A percentile compares a stretch with the other conserved stretches of the same genome.
These are phyloP conservation scores for Paecilomyces fulvus DNA, from an alignment of 2,329 filamentous ascomycete species.

Conservation along the genomic window DNA sequence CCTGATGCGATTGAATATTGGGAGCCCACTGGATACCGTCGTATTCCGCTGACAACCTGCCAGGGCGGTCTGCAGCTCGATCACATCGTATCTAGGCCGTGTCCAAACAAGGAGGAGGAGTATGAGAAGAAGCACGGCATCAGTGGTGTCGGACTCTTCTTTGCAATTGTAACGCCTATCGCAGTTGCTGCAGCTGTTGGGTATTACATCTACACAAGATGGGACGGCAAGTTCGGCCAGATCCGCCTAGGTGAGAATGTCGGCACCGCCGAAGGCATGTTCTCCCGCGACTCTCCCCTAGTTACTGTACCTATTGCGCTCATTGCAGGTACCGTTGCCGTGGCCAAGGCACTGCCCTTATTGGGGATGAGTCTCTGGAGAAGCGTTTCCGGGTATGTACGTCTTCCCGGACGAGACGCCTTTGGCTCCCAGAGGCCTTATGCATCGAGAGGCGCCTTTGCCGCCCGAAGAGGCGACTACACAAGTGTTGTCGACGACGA, in stretches of 20 bases:
- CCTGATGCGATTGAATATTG: slow-evolving; percentile 69
- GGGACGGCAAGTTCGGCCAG: slow-evolving; percentile 83
- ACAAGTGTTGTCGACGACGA: slow-evolving; percentile 85
- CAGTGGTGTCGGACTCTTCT: slow-evolving; percentile 68
- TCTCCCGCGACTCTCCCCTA: slow-evolving; percentile 67
- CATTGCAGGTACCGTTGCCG: slow-evolving; percentile 74
- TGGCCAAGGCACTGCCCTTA: slow-evolving; percentile 63
- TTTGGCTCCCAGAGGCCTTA: slow-evolving; percentile 60
- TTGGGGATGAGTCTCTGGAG: slow-evolving; percentile 67
- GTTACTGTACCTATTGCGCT: slow-evolving; percentile 72
- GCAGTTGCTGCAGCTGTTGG: slow-evolving; percentile 62
- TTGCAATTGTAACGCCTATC: slow-evolving; percentile 72
- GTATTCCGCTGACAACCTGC: slow-evolving; percentile 85
- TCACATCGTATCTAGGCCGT: slow-evolving; percentile 55
- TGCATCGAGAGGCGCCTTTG: slow-evolving; percentile 82
- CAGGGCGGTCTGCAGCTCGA: slow-evolving; percentile 66
- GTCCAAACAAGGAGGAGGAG: slow-evolving; percentile 72
- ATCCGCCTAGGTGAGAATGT: slow-evolving; percentile 71
- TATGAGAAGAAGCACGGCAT: slow-evolving; percentile 66
- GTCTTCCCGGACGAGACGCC: slow-evolving; percentile 27
- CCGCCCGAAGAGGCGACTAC: slow-evolving; percentile 79
- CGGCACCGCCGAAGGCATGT: slow-evolving; percentile 26
- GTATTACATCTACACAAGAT: slow-evolving; percentile 78
- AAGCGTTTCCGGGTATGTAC: slow-evolving; percentile 45
- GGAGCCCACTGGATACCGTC: slow-evolving; percentile 78